Evolutionary conservation across 306 rosid genomes (phyloP).

Genomic region (Potentilla sterilis): DNA sequence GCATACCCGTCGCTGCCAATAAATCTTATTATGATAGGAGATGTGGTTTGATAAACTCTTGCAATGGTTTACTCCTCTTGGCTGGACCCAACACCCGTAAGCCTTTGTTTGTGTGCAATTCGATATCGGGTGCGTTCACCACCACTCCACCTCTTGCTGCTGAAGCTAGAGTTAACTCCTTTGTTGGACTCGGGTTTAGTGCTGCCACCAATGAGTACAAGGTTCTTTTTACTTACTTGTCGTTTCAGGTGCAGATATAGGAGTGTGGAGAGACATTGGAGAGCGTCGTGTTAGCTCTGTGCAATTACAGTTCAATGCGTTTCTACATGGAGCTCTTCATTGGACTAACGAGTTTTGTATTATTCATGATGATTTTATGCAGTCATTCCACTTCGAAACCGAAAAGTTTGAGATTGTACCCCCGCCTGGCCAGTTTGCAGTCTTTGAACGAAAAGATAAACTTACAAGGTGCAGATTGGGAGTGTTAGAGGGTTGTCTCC

Average conservation of each 20-base stretch:
- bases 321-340: slow-evolving; percentile 10
- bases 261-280: slow-evolving; percentile 14
- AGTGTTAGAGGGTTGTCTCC: neutral
- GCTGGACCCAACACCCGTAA: neutral
- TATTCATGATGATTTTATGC: neutral
- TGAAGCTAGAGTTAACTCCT: neutral
- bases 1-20: neutral
- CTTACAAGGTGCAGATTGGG: neutral
- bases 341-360: neutral
- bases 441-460: neutral
- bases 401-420: slow-evolving; percentile 5
- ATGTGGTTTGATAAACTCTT: slow-evolving; percentile 8
- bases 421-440: neutral
- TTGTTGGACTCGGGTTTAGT: neutral
- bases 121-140: too few species aligned
- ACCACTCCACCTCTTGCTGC: neutral
- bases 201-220: neutral
- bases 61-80: slow-evolving; percentile 10
- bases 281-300: neutral
- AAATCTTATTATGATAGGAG: neutral
- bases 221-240: neutral
- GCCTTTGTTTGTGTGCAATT: neutral
- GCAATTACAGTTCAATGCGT: neutral
- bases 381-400: neutral
- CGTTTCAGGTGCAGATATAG: neutral